Percentiles rank a stretch among this genome's conserved stretches.
These are phyloP conservation scores for Copromyces sp. DNA, from an alignment of 495 filamentous ascomycete species.

Conservation along the genomic window DNA sequence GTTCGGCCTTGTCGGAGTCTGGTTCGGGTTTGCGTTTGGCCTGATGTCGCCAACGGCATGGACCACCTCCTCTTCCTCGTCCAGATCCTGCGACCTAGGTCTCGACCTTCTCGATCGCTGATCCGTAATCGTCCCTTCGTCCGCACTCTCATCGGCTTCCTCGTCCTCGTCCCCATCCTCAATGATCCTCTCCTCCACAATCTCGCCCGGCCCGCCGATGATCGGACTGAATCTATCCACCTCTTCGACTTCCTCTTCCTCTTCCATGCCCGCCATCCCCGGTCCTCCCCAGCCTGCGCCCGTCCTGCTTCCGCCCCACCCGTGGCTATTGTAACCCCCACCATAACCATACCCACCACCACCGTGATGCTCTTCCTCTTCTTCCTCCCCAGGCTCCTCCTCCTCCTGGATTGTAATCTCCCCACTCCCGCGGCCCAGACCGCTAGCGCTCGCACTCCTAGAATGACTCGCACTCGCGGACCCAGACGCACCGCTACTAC, in stretches of 20 bases:
- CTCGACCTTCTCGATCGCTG: neutral
- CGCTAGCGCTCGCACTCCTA: constrained; percentile 43
- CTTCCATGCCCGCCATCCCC: constrained; percentile 11
- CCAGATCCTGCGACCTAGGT: neutral
- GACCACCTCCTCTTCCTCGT: neutral
- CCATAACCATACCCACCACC: neutral
- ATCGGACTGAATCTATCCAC: constrained; percentile 56
- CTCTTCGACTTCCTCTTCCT: constrained; percentile 47
- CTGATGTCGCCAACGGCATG: neutral
- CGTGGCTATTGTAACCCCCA: neutral
- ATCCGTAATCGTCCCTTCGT: neutral
- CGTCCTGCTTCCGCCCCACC: constrained; percentile 70
- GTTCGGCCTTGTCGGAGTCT: neutral
- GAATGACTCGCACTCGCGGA: constrained; percentile 23
- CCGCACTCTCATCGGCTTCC: neutral
- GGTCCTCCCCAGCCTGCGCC: constrained; percentile 49
- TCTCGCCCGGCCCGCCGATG: constrained; percentile 35
- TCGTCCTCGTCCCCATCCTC: constrained; percentile 30
- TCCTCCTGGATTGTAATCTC: constrained; percentile 77
- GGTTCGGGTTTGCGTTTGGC: neutral
- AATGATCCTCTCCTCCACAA: constrained; percentile 44
- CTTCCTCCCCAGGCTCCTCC: constrained; percentile 54
- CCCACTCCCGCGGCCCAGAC: constrained; percentile 45
- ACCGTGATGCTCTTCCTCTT: constrained; percentile 11
- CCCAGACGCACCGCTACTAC: constrained; percentile 19